These are phyloP conservation scores for Boletus subluridellus DNA, from an alignment of 1,284 basidiomycete genomes.

Conservation along the genomic window DNA sequence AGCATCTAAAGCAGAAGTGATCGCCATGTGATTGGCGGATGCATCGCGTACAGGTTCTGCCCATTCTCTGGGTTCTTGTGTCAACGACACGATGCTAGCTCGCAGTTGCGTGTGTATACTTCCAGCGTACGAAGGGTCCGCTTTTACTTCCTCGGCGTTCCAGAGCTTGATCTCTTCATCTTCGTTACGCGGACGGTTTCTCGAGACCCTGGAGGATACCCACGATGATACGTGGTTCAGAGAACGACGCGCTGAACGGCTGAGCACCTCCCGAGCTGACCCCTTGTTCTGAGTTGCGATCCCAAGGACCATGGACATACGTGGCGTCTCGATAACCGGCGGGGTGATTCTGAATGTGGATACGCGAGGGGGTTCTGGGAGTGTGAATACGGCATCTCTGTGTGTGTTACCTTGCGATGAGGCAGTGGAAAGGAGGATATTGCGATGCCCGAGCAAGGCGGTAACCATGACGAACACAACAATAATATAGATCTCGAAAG, in stretches of 20 bases:
- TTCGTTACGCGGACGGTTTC: slow-evolving; percentile 22
- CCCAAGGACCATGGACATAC: slow-evolving; percentile 21
- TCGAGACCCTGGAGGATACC: slow-evolving; percentile 29
- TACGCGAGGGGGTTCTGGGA: slow-evolving; percentile 24
- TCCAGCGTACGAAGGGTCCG: slow-evolving; percentile 6
- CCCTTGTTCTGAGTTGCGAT: slow-evolving; percentile 7
- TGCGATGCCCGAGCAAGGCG: slow-evolving; percentile 40
- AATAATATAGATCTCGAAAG: slow-evolving; percentile 61
- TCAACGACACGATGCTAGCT: background rate
- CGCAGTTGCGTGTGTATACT: background rate
- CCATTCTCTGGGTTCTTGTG: slow-evolving; percentile 8
- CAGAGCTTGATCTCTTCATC: slow-evolving; percentile 37
- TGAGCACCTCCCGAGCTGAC: slow-evolving; percentile 17
- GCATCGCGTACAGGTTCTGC: slow-evolving; percentile 6
- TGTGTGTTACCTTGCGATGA: slow-evolving; percentile 1
- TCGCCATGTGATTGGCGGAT: slow-evolving; percentile 1
- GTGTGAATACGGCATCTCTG: slow-evolving; percentile 11
- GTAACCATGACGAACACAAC: slow-evolving; percentile 55
- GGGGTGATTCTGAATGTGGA: slow-evolving; percentile 34
- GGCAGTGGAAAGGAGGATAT: background rate
- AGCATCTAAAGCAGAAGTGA: slow-evolving; percentile 6
- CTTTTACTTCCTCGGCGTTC: slow-evolving; percentile 32
- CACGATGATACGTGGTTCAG: slow-evolving; percentile 36
- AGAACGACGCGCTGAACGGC: slow-evolving; percentile 24
- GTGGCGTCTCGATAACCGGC: slow-evolving; percentile 29